Base-by-base conservation (phyloP, 495 filamentous ascomycete species). In the Talaromyces proteolyticus region DNA sequence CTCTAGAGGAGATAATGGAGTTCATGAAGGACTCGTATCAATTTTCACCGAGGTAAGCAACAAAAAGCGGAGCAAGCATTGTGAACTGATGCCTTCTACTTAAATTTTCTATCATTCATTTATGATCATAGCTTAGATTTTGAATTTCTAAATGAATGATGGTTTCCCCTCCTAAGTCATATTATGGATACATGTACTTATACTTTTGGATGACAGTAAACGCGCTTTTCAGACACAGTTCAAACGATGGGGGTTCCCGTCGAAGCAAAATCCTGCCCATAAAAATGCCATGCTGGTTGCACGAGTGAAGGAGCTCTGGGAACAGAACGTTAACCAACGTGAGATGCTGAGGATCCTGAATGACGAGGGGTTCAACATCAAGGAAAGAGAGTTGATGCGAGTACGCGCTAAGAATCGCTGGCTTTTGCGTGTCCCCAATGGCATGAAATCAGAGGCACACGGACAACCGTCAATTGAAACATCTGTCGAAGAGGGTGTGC, bases 231-330 rank as follows among this genome's bases (percentile, higher is more conserved):
- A 89, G 59, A 77, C 73, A 10, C 84, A 87, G 51, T 88, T 89
- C 66, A 85, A 80, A 57, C 73, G 80, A 62, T 93, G 88, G 88
- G 75, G 77, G 0, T 93, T 91, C 52, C 88, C 88, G 3, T 78
- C 73, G 51, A 88, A 86, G 61, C 79, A 83, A 53, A 84, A 81
- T 53, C 83, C 80, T 8, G 79, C 79, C 4, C 82, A 85, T 62
- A 85, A 84, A 57, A 85, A 88, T 58, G 63, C 70, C 20, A 68
- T 66, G 11, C 75, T 93, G 8, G 79, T 87, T 17, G 77, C 72
- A 3, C 77, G 88, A 1, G 76, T 89, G 39, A 80, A 80, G 52
- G 75, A 89, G 70, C 78, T 93, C 53, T 93, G 88, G 87, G 82
- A 86, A 58, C 67, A 68, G 26, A 91, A 91, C 53, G 71, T 76